Base-by-base conservation (phyloP, 2,329 filamentous ascomycete genomes). In the Penicillium sp. region DNA sequence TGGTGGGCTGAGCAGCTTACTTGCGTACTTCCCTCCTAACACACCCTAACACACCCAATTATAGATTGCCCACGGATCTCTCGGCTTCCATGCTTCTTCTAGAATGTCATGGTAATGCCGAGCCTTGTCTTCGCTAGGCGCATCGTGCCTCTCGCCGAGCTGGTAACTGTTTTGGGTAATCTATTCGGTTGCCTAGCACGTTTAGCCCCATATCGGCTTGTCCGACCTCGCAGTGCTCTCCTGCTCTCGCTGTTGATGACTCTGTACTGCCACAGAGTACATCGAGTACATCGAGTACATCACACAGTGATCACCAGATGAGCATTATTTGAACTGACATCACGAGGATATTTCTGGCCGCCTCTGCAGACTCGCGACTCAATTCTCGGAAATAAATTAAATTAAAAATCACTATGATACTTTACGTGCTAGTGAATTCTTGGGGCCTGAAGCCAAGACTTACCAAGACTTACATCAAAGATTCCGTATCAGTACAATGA, bases 21-120 rank as follows among this genome's bases (percentile, higher is more conserved):
- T 27, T 27, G 24, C 24, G 24, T 27, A 27, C 24, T 27, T 27
- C 24, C 24, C 24, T 27, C 24, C 24, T 27, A 27, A 6, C 8
- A 27, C 24, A 27, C 24, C 24, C 8, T 6, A 27, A 6, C 8
- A 27, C 31, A 14, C 34, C 34, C 13, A n/a, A 36, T 36, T n/a
- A 36, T 36, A 36, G 34, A 36, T n/a, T 13, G 11, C 27, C 51
- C 40, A 29, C 50, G 48, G 52, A 58, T 58, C 49, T 21, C 16
- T 51, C 55, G 57, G 58, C 55, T 58, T 56, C 54, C 49, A 56
- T 43, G 43, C 22, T 49, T 53, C 45, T 60, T 60, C 58, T 43
- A 58, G 56, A 56, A 52, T 54, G 29, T 39, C 39, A 46, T 48
- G 40, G 32, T 36, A 22, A 21, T 34, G 48, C 32, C 40, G 29